These are phyloP conservation scores for Amaranthus tricolor DNA, from an alignment of 179 eudicot species.

Conservation along the genomic window DNA sequence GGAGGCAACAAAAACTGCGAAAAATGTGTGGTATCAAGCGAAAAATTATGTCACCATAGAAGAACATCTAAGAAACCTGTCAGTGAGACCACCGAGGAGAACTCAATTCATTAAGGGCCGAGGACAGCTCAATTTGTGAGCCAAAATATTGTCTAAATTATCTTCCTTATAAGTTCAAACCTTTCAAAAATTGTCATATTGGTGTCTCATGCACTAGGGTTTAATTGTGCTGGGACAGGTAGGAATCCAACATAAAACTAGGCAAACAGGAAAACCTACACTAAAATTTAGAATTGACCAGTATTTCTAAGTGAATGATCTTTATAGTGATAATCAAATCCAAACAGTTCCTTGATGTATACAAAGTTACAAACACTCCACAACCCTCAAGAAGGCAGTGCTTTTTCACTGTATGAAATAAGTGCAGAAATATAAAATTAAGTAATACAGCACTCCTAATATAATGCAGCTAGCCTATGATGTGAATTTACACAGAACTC, in stretches of 20 bases:
- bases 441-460: background rate
- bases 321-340: background rate
- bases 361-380: background rate
- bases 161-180: background rate
- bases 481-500: background rate
- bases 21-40: no score
- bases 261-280: background rate
- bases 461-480: background rate
- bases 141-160: background rate
- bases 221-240: background rate
- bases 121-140: background rate
- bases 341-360: background rate
- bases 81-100: no score
- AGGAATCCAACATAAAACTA: background rate
- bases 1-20: no score
- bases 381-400: background rate
- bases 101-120: no score
- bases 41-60: no score
- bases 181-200: background rate
- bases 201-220: background rate
- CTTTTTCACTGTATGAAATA: no score
- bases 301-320: background rate
- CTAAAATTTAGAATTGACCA: background rate
- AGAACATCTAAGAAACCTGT: no score
- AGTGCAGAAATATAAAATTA: background rate